Evolutionary conservation across 768 basidiomycete species (phyloP).

Genomic region (Candolleomyces aberdarensis): DNA sequence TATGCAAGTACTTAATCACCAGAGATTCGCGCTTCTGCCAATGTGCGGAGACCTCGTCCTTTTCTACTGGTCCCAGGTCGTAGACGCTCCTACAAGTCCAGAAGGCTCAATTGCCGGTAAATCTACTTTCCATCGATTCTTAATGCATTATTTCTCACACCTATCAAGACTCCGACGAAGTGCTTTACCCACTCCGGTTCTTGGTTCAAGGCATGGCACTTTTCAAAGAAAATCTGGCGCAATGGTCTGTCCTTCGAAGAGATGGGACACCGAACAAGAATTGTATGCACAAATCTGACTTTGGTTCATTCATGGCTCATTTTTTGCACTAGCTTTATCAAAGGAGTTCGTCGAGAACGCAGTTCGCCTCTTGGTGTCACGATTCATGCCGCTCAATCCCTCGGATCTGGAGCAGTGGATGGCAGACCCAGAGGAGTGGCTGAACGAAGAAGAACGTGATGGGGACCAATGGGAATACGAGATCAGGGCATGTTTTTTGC

Average conservation of each 20-base stretch:
- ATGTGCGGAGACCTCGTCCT: slow-evolving; percentile 64
- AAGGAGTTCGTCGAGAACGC: slow-evolving; percentile 71
- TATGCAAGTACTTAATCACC: slow-evolving; percentile 57
- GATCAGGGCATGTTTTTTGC: slow-evolving; percentile 61
- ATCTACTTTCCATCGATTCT: neutral
- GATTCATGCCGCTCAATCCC: slow-evolving; percentile 81
- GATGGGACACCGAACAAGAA: slow-evolving; percentile 58
- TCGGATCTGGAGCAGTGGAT: slow-evolving; percentile 82
- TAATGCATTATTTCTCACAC: neutral
- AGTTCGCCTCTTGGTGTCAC: slow-evolving; percentile 72
- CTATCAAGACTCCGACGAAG: slow-evolving; percentile 55
- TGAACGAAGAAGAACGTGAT: slow-evolving; percentile 84
- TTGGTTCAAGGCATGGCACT: slow-evolving; percentile 83
- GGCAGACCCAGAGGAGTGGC: slow-evolving; percentile 92
- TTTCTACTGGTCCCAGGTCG: slow-evolving; percentile 81
- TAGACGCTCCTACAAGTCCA: slow-evolving; percentile 60
- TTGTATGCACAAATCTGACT: slow-evolving; percentile 33
- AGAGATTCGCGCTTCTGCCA: slow-evolving; percentile 63
- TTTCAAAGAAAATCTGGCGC: slow-evolving; percentile 78
- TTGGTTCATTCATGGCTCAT: neutral
- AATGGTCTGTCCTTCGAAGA: slow-evolving; percentile 68
- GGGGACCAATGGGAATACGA: slow-evolving; percentile 94
- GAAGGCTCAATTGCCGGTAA: slow-evolving; percentile 56
- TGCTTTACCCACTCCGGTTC: slow-evolving; percentile 73
- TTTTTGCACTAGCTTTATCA: slow-evolving; percentile 47